Conservation (phyloP, 2,329 filamentous ascomycete species). For the Ophiostoma sp. region DNA sequence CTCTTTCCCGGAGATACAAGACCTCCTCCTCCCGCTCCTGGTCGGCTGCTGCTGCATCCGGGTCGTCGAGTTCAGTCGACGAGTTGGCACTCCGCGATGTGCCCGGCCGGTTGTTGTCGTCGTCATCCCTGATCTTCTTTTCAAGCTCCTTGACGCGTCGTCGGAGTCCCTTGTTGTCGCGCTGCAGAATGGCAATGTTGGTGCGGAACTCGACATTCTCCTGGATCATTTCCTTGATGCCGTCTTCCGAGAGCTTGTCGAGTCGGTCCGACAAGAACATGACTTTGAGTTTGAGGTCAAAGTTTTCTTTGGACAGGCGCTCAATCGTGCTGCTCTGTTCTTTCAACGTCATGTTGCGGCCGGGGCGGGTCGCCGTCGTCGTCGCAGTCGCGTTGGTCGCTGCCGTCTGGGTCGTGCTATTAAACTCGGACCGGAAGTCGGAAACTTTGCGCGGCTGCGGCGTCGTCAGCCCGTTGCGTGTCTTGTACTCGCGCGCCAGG, state of each 20-base stretch:
- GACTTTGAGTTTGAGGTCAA: conserved; percentile 94
- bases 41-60: conserved; percentile 54
- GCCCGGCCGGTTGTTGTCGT: conserved; percentile 53
- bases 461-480: conserved; percentile 66
- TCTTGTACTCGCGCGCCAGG: conserved; percentile 80
- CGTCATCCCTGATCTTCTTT: conserved; percentile 69
- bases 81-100: conserved; percentile 59
- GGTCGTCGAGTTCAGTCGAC: conserved; percentile 56
- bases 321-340: conserved; percentile 98
- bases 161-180: conserved; percentile 83
- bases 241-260: conserved; percentile 91
- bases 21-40: conserved; percentile 83
- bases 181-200: conserved; percentile 80
- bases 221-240: conserved; percentile 95
- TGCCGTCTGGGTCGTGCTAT: conserved; percentile 43
- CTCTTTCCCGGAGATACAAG: conserved; percentile 75
- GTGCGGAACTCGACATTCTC: conserved; percentile 97
- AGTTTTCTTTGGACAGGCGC: conserved; percentile 94
- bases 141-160: conserved; percentile 84
- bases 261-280: conserved; percentile 94
- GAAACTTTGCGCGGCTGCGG: conserved; percentile 56
- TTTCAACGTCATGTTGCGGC: conserved; percentile 81
- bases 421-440: conserved; percentile 38
- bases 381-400: conserved; percentile 18
- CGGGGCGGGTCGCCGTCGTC: conserved; percentile 50